Base-by-base conservation (phyloP, 768 basidiomycete species). In the Hemileccinum impolitum region DNA sequence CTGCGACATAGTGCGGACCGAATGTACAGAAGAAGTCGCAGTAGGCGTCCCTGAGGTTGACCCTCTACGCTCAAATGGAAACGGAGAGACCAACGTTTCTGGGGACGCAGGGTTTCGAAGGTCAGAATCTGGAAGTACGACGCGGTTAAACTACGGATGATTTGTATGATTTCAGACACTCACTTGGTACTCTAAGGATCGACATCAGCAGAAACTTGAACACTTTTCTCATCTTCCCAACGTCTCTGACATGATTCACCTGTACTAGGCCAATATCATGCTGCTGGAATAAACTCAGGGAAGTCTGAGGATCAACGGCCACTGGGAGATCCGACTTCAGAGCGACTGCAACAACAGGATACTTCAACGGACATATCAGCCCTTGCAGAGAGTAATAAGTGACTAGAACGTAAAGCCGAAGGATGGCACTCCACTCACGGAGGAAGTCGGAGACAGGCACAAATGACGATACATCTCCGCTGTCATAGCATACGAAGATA, bases 401-500 rank as follows among this genome's bases (percentile, higher is more conserved):
- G 46, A 46, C 32, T 46, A 38, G n/a, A 50, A 38, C 25, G 14
- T 47, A 39, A 55, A 43, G 37, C 17, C n/a, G 23, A 47, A 50
- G 25, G 7, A 38, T 21, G 36, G 21, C 13, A 39, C 35, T 44
- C 5, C 15, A 78, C 89, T 67, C 62, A 94, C 93, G 75, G 28
- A 94, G 73, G 41, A 90, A 75, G 26, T 75, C 75, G 63, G 81
- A 76, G 15, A 94, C 76, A 14, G 81, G 83, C 14, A 66, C 66
- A 58, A 90, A 85, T 18, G 91, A 91, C 2, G 71, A 65, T 48
- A 64, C 62, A 49, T 80, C 72, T 1, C 81, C 78, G 10, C 84
- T 79, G 68, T 94, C 89, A 66, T 94, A 96, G 61, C 93, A 96
- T 21, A 96, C 74, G 45, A 96, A 78, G 13, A 86, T 80, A 1